Evolutionary conservation across 345 rosid genomes (phyloP), one percentile per base, ranked within the genome.

Genomic region (Kandelia obovata): DNA sequence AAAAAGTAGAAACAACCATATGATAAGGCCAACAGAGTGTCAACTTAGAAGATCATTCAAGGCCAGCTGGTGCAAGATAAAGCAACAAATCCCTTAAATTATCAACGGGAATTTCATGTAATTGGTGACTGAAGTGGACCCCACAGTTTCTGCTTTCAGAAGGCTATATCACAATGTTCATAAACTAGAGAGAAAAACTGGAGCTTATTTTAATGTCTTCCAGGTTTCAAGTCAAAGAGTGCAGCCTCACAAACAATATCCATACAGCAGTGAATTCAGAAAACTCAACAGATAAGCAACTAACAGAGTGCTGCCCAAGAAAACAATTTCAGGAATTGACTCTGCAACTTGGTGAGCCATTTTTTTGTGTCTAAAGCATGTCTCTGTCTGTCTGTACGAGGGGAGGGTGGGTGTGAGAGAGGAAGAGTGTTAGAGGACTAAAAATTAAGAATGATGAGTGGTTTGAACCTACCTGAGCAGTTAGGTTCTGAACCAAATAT

Each of bases 401-500:
- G 7, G 10, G 8, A 0, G 7, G 13, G 1, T 21, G 56, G 7
- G 10, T 53, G 56, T 19, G 26, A 53, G 57, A 53, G 7, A 53
- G 27, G 13, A 5, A 9, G 6, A 23, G 16, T 2, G 1, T 2
- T 6, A 55, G 58, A 55, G 58, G 28, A 30, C 4, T 2, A 21
- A 55, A 21, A 55, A 23, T 2, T 55, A 7, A 21, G 13, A 23
- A 8, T 2, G 58, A 25, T 23, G 26, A 55, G 28, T 9, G 28
- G 58, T 26, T 2, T 9, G 58, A 7, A 23, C 27, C 28, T 87
- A 92, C 99, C 96, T 87, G 88, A 46, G 79, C 75, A 49, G 93
- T 85, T 67, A 95, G 96, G 84, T 95, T 92, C 68, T 90, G 96
- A 77, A 95, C 93, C 78, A 89, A 77, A 25, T 83, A 34, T 5